Evolutionary conservation across 73 alveolate genomes (phyloP).

Genomic region (Symbiodinium natans): DNA sequence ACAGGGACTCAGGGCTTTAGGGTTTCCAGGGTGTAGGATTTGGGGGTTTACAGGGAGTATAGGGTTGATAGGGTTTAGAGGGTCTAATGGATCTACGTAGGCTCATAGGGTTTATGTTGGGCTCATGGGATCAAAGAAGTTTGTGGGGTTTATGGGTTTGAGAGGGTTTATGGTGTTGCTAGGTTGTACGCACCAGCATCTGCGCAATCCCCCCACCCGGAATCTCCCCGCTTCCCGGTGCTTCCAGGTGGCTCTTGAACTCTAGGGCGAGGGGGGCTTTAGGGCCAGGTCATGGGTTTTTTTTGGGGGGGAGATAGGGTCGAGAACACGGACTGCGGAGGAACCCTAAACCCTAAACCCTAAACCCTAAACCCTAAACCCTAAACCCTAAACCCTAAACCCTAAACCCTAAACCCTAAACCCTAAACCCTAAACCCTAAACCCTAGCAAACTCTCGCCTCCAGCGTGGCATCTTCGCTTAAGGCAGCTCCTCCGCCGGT

Average conservation of each 20-base stretch:
- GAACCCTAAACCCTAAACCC: not conserved
- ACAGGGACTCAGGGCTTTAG: not conserved
- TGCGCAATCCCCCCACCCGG: too few relatives aligned
- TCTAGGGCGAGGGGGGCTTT: not conserved
- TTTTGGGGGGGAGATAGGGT: not conserved
- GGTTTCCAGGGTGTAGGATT: not conserved
- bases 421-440: too few relatives aligned
- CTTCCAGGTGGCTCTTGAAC: not conserved
- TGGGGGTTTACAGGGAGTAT: not conserved
- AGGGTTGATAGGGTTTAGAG: not conserved
- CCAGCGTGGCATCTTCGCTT: too few relatives aligned
- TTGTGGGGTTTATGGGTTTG: not conserved
- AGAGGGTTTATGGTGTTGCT: too few relatives aligned
- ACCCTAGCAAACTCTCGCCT: too few relatives aligned
- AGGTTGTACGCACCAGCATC: too few relatives aligned
- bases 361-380: not conserved
- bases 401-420: too few relatives aligned
- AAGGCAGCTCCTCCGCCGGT: not conserved
- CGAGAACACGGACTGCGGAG: not conserved
- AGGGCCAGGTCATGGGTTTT: not conserved
- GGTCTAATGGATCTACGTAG: too few relatives aligned
- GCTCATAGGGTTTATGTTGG: not conserved
- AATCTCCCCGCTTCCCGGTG: too few relatives aligned
- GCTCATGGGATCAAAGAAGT: too few relatives aligned
- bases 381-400: too few relatives aligned